Percentiles rank a stretch among this genome's conserved stretches.
Evolutionary conservation across 108 stramenopile genomes (phyloP).

Genomic region (Nannochloropsis gaditana): DNA sequence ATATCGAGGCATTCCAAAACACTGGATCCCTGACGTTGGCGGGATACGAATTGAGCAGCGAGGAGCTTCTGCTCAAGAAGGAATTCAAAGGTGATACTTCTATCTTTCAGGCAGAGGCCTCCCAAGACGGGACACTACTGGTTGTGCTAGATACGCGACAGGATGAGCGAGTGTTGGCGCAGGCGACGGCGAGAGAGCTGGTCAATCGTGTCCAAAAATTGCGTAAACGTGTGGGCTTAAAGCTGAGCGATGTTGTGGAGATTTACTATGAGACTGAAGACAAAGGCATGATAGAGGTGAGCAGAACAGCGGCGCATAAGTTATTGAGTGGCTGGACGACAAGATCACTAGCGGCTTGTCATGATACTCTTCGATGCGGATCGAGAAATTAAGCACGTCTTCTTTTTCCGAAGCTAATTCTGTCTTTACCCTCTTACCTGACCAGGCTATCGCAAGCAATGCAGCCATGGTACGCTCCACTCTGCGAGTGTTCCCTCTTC

Average conservation of each 20-base stretch:
- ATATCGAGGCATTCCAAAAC: background rate
- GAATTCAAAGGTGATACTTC: constrained; percentile 82
- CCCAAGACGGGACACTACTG: constrained; percentile 78
- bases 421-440: background rate
- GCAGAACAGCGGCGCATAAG: background rate
- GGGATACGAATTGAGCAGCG: constrained; percentile 61
- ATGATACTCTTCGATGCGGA: background rate
- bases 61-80: constrained; percentile 76
- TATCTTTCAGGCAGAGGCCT: constrained; percentile 74
- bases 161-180: constrained; percentile 80
- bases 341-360: background rate
- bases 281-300: background rate
- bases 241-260: constrained; percentile 13
- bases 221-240: constrained; percentile 59
- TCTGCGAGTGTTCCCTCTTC: background rate
- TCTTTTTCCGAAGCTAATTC: background rate
- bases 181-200: constrained; percentile 83
- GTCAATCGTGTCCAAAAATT: constrained; percentile 93
- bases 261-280: constrained; percentile 3
- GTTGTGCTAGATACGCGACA: constrained; percentile 90
- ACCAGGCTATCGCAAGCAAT: background rate
- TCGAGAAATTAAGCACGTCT: background rate
- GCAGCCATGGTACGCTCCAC: background rate
- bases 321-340: background rate
- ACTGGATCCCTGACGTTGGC: constrained; percentile 68